Base-by-base conservation (phyloP, 139 green algal species). In the Spirogloea muscicola region DNA sequence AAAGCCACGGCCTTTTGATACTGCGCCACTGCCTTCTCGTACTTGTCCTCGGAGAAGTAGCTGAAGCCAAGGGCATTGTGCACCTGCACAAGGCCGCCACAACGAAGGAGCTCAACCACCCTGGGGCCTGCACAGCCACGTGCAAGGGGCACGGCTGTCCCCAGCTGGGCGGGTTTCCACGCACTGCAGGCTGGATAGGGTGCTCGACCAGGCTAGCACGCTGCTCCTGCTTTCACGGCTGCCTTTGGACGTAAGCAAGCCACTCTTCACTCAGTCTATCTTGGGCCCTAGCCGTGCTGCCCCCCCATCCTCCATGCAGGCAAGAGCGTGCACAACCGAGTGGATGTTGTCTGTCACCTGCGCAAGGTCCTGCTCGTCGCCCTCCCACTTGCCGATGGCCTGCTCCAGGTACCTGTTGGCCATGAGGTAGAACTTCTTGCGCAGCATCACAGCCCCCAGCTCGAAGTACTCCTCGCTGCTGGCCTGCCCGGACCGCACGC, bases 31-130 rank as follows among this genome's bases (percentile, higher is more conserved):
- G 94, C 93, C 43, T 87, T 33, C 1, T 91, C 83, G 48, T 86
- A 61, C 82, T 90, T 89, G 6, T 93, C 86, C 87, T 94, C 91
- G 72, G 88, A 90, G 84, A 93, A 91, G 84, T 96, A 96, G 74
- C 88, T 90, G 82, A 91, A 99, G 38, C 94, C 94, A 42, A 98
- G 84, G 0, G 94, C 94, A 83, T 99, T 99, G 88, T 98, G 88
- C 31, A 97, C 91, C 88, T 94, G 87, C 42, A 61, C 3, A 0
- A 42, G 34, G n/a, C 16, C 13, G n/a, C n/a, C n/a, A n/a, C n/a
- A n/a, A n/a, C n/a, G n/a, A n/a, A n/a, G 18, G 31, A 21, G 46
- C 46, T 21, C 46, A 55, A 55, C 57, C 57, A 65, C 13, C n/a
- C n/a, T n/a, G n/a, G n/a, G n/a, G n/a, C n/a, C n/a, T n/a, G n/a